These are phyloP conservation scores for Gymnopus androsaceus DNA, from an alignment of 1,284 basidiomycete species.

Conservation along the genomic window DNA sequence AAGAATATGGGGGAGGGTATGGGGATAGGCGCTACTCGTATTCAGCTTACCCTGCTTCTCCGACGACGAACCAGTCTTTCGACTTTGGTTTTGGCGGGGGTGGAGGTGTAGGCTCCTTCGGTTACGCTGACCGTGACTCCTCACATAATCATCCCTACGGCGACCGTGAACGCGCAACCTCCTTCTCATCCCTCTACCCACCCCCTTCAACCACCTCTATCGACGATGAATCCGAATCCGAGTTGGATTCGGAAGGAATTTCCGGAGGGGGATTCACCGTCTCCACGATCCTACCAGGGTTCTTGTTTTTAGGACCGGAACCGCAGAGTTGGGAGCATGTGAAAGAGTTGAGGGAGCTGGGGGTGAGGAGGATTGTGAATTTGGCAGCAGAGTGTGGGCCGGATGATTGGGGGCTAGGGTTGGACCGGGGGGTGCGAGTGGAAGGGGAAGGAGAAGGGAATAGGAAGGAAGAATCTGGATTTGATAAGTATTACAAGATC, in stretches of 20 bases:
- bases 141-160: not conserved
- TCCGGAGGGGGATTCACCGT: conserved; percentile 73
- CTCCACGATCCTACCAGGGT: conserved; percentile 87
- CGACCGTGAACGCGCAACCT: not conserved
- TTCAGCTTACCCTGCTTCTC: conserved; percentile 5
- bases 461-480: conserved; percentile 35
- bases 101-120: conserved; percentile 1
- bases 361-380: conserved; percentile 88
- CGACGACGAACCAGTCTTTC: not conserved
- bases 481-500: conserved; percentile 83
- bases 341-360: conserved; percentile 68
- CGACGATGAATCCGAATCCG: no score
- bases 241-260: conserved; percentile 51
- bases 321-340: conserved; percentile 76
- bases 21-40: not conserved
- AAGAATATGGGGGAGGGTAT: not conserved
- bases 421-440: conserved; percentile 35
- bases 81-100: no score
- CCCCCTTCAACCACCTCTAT: conserved; percentile 27
- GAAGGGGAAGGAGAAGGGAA: not conserved
- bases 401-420: conserved; percentile 71
- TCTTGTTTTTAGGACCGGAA: conserved; percentile 91
- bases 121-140: not conserved
- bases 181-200: conserved; percentile 13
- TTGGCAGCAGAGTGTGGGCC: conserved; percentile 86